Conservation (phyloP, 2,329 filamentous ascomycete species). For the Claviceps pazoutovae region DNA sequence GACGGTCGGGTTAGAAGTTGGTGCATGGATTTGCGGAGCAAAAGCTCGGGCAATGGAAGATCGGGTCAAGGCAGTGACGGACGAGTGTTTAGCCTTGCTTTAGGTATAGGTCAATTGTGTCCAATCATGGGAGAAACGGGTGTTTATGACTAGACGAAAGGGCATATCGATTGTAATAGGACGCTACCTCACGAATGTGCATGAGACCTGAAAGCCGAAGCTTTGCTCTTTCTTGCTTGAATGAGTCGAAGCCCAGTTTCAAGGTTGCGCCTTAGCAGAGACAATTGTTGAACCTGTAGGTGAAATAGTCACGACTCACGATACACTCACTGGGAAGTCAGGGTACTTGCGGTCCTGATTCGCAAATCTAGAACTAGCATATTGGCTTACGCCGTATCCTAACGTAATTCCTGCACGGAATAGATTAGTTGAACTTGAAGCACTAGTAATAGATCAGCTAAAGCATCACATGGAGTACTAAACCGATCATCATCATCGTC, state of each 20-base stretch:
- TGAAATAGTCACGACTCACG: too few relatives aligned
- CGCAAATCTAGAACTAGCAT: too few relatives aligned
- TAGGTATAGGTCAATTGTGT: background rate
- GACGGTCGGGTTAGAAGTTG: slow-evolving; percentile 27
- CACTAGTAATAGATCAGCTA: too few relatives aligned
- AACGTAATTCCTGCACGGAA: too few relatives aligned
- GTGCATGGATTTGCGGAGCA: slow-evolving; percentile 27
- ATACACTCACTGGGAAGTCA: too few relatives aligned
- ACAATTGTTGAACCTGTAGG: too few relatives aligned
- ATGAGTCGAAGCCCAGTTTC: background rate
- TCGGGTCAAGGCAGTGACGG: slow-evolving; percentile 31
- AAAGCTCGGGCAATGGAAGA: slow-evolving; percentile 31
- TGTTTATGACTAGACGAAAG: background rate
- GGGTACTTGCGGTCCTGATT: too few relatives aligned
- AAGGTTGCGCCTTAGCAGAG: too few relatives aligned
- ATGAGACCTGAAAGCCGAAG: background rate
- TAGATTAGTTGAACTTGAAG: too few relatives aligned
- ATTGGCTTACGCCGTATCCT: too few relatives aligned
- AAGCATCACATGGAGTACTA: too few relatives aligned
- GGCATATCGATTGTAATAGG: background rate
- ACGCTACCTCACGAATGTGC: background rate
- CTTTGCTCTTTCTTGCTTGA: background rate
- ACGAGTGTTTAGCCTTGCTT: slow-evolving; percentile 25
- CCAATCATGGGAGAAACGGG: background rate
- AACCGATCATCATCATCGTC: too few relatives aligned